These are phyloP conservation scores for Cymbomonas tetramitiformis DNA, from an alignment of 139 green algal genomes.

Conservation along the genomic window DNA sequence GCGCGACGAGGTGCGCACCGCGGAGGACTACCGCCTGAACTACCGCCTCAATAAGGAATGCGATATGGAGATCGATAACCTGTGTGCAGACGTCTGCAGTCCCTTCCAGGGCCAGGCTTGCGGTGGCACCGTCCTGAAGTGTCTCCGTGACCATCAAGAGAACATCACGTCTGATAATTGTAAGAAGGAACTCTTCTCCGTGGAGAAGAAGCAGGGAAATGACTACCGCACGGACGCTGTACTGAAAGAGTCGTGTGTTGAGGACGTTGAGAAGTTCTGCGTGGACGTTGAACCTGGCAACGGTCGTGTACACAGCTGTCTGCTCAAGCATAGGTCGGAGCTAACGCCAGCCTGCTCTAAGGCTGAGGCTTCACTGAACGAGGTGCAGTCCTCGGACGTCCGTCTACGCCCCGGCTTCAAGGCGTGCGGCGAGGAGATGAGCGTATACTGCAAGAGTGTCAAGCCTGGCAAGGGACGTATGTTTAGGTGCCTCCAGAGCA, in stretches of 20 bases:
- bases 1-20: slow-evolving; percentile 38
- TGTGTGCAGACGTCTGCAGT: slow-evolving; percentile 51
- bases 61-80: slow-evolving; percentile 42
- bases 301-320: slow-evolving; percentile 55
- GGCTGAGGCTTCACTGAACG: slow-evolving; percentile 55
- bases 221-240: slow-evolving; percentile 57
- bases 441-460: slow-evolving; percentile 47
- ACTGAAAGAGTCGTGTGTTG: slow-evolving; percentile 46
- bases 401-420: slow-evolving; percentile 43
- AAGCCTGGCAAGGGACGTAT: slow-evolving; percentile 44
- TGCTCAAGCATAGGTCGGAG: slow-evolving; percentile 44
- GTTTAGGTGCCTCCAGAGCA: slow-evolving; percentile 55
- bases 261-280: slow-evolving; percentile 56
- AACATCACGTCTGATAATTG: slow-evolving; percentile 50
- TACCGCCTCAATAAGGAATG: slow-evolving; percentile 57
- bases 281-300: slow-evolving; percentile 38
- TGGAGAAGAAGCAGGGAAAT: slow-evolving; percentile 63
- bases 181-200: slow-evolving; percentile 62
- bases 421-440: slow-evolving; percentile 47
- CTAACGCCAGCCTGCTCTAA: slow-evolving; percentile 43
- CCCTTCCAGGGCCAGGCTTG: slow-evolving; percentile 43
- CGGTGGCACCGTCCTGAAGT: slow-evolving; percentile 60
- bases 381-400: slow-evolving; percentile 39
- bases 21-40: slow-evolving; percentile 72
- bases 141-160: slow-evolving; percentile 57